Percentiles rank a stretch among this genome's conserved stretches.
These are phyloP conservation scores for Yamadazyma sp. DNA, from an alignment of 1,139 yeast genomes.

Conservation along the genomic window DNA sequence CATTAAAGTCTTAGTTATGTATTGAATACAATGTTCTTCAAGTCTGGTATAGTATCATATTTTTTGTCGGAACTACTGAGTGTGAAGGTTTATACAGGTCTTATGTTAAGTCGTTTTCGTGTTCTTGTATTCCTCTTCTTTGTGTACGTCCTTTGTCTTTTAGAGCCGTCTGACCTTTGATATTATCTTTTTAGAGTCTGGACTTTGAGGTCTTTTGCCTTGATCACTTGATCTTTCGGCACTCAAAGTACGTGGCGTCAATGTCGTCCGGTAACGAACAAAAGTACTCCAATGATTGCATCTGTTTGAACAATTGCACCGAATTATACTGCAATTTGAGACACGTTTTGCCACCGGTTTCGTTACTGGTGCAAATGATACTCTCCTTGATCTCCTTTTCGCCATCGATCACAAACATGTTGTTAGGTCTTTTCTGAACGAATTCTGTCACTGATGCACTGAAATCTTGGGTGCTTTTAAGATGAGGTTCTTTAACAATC, in stretches of 20 bases:
- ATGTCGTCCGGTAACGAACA: slow-evolving; percentile 49
- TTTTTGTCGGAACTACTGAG: too few relatives aligned
- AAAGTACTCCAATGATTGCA: slow-evolving; percentile 47
- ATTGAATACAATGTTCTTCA: slow-evolving; percentile 4
- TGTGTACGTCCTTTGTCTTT: too few relatives aligned
- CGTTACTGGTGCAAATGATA: slow-evolving; percentile 43
- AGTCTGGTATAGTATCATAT: too few relatives aligned
- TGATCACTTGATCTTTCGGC: slow-evolving; percentile 35
- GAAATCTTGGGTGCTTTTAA: slow-evolving; percentile 12
- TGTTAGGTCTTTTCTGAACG: slow-evolving; percentile 27
- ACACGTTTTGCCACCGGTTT: slow-evolving; percentile 46
- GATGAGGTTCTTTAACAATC: slow-evolving; percentile 15
- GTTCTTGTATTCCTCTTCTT: too few relatives aligned
- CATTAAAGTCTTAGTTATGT: slow-evolving; percentile 10
- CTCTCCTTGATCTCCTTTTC: slow-evolving; percentile 39
- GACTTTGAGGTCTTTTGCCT: too few relatives aligned
- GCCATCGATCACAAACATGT: slow-evolving; percentile 45
- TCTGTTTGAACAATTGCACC: slow-evolving; percentile 43
- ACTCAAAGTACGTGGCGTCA: slow-evolving; percentile 49
- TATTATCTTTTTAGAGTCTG: too few relatives aligned
- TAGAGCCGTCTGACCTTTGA: too few relatives aligned
- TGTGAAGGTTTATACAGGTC: too few relatives aligned
- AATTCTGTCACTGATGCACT: slow-evolving; percentile 19
- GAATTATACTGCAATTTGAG: slow-evolving; percentile 39
- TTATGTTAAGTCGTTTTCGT: too few relatives aligned